A percentile compares a stretch with the other conserved stretches of the same genome.
Evolutionary conservation across 345 rosid genomes (phyloP).

Genomic region (Reutealis trisperma): DNA sequence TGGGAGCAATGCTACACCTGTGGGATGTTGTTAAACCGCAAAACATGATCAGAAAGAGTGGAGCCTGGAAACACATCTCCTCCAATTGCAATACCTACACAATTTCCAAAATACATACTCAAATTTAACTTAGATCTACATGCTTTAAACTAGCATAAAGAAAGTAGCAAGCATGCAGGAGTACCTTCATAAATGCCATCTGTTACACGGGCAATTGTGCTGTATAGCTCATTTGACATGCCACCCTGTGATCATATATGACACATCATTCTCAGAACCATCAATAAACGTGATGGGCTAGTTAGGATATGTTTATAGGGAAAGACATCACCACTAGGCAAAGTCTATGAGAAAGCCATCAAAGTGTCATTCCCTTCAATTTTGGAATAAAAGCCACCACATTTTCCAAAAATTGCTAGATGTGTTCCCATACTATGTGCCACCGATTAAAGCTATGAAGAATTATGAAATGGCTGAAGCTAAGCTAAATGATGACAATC

Average conservation of each 20-base stretch:
- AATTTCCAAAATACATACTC: conserved; percentile 30
- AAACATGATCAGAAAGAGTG: conserved; percentile 85
- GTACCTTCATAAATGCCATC: conserved; percentile 96
- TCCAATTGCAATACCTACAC: conserved; percentile 89
- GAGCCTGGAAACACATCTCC: conserved; percentile 99
- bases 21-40: conserved; percentile 95
- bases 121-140: conserved; percentile 7
- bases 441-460: background rate
- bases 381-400: too few species aligned
- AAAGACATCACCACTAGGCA: background rate
- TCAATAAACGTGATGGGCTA: conserved; percentile 1
- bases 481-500: too few species aligned
- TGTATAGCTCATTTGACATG: conserved; percentile 97
- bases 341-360: conserved; percentile 6
- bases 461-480: too few species aligned
- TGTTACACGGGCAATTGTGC: conserved; percentile 84
- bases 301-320: background rate
- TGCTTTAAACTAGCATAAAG: background rate
- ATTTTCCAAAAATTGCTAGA: background rate
- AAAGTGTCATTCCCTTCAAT: background rate
- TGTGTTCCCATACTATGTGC: background rate
- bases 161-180: conserved; percentile 8
- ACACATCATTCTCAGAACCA: conserved; percentile 2
- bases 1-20: conserved; percentile 50
- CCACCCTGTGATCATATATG: conserved; percentile 66